These are phyloP conservation scores for Populus trichocarpa DNA, from an alignment of 441 rosid species.

Conservation along the genomic window DNA sequence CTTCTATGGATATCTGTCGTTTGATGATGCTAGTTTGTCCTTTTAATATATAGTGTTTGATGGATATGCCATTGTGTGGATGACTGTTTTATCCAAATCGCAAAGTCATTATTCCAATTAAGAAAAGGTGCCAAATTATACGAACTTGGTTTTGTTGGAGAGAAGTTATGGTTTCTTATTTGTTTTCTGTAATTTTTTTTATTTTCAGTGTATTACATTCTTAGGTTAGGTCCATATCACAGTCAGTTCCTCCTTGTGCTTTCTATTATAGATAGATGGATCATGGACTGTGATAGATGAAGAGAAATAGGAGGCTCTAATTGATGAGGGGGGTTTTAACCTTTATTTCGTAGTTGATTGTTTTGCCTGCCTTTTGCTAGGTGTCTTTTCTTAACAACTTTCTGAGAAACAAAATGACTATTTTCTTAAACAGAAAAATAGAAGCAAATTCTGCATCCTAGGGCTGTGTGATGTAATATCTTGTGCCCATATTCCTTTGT, in stretches of 20 bases:
- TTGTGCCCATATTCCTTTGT: background rate
- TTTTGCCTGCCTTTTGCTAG: background rate
- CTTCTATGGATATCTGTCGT: background rate
- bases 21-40: slow-evolving; percentile 1
- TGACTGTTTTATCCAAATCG: background rate
- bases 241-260: background rate
- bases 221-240: background rate
- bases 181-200: background rate
- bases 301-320: background rate
- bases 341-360: background rate
- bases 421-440: background rate
- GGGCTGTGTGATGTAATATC: background rate
- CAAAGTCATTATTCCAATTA: background rate
- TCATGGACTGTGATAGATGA: background rate
- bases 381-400: background rate
- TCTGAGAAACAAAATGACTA: background rate
- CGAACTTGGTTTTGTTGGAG: background rate
- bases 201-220: background rate
- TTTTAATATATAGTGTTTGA: background rate
- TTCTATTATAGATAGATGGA: background rate
- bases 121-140: background rate
- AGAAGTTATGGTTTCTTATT: background rate
- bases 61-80: background rate
- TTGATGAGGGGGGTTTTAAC: background rate
- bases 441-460: background rate